Conservation (phyloP, 257 asterid genomes). For the Rauvolfia tetraphylla region DNA sequence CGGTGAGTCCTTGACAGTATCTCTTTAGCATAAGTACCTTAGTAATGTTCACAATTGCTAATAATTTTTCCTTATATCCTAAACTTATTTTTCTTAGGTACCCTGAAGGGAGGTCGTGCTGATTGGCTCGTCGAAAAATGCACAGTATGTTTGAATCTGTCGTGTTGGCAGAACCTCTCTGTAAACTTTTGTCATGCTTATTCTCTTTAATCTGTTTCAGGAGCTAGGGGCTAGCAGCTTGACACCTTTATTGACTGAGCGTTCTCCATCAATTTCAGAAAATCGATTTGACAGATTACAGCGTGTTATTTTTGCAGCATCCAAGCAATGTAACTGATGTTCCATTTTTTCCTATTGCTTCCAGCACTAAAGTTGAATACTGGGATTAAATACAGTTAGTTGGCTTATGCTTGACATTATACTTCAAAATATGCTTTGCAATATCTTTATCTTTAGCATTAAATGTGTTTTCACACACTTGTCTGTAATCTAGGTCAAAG, state of each 20-base stretch:
- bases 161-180: constrained; percentile 19
- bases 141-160: constrained; percentile 57
- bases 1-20: constrained; percentile 44
- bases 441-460: background rate
- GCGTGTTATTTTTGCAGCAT: constrained; percentile 80
- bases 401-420: background rate
- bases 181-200: constrained; percentile 4
- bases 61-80: background rate
- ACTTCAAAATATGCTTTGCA: constrained; percentile 9
- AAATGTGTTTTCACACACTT: background rate
- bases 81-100: constrained; percentile 42
- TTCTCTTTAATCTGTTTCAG: constrained; percentile 33
- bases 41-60: constrained; percentile 1
- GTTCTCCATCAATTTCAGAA: constrained; percentile 68
- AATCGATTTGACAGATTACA: constrained; percentile 80
- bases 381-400: constrained; percentile 4
- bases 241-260: constrained; percentile 83
- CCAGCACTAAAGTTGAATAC: constrained; percentile 8
- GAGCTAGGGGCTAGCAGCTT: constrained; percentile 90
- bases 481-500: constrained; percentile 64
- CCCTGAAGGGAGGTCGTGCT: constrained; percentile 94
- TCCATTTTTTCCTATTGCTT: constrained; percentile 5
- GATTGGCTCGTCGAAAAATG: constrained; percentile 99
- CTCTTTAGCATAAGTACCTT: background rate
- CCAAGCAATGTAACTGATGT: constrained; percentile 66